Evolutionary conservation across 495 filamentous ascomycete genomes (phyloP).

Genomic region (Xylaria longipes): DNA sequence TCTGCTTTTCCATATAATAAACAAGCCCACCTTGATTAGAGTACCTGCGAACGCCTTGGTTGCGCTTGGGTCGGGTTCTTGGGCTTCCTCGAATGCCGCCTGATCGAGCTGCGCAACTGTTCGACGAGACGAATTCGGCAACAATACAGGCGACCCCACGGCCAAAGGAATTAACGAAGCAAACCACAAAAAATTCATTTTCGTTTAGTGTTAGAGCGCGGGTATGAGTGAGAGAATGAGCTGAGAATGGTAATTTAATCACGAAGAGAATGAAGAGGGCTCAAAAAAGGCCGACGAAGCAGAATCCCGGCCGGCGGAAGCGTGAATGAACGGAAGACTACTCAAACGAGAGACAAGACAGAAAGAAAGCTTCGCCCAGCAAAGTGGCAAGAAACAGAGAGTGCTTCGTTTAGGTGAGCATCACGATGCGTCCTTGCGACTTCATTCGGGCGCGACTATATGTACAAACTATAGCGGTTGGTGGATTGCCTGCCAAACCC

Average conservation of each 20-base stretch:
- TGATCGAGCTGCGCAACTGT: conserved; percentile 51
- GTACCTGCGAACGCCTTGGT: conserved; percentile 55
- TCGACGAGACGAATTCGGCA: conserved; percentile 32
- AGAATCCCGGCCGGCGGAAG: conserved; percentile 23
- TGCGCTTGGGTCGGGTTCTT: conserved; percentile 54
- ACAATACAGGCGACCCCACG: conserved; percentile 29
- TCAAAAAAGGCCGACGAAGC: not conserved
- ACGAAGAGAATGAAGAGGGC: not conserved
- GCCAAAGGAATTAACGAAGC: conserved; percentile 1
- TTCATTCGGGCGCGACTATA: conserved; percentile 3
- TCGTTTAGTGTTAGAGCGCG: not conserved
- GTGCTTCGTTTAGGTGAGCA: not conserved
- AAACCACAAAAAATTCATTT: conserved; percentile 16
- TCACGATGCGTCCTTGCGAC: conserved; percentile 2
- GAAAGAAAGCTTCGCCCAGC: conserved; percentile 14
- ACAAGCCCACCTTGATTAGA: conserved; percentile 52
- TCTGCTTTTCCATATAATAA: not conserved
- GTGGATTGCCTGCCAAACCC: not conserved
- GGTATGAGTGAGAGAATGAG: conserved; percentile 9
- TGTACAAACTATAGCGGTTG: not conserved
- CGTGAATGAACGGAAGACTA: not conserved
- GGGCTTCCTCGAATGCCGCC: conserved; percentile 57
- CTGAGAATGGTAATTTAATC: not conserved
- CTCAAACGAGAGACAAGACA: conserved; percentile 6
- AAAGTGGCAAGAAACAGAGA: not conserved